These are phyloP conservation scores for Colletotrichum limetticola DNA, from an alignment of 2,329 filamentous ascomycete genomes.

Conservation along the genomic window DNA sequence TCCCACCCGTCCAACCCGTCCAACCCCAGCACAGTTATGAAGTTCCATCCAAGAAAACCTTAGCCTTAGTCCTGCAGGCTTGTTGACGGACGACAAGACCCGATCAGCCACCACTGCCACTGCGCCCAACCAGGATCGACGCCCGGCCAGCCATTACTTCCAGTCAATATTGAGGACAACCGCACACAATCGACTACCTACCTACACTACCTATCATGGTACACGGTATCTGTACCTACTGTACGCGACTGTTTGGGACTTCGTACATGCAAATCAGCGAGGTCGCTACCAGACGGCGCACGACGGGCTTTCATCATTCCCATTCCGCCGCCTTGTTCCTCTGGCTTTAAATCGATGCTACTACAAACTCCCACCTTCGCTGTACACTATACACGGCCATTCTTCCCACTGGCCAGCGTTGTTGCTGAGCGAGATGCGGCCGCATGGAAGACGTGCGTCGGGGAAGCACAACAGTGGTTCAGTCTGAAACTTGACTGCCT, in stretches of 20 bases:
- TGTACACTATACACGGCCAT: slow-evolving; percentile 4
- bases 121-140: slow-evolving; percentile 4
- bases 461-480: slow-evolving; percentile 8
- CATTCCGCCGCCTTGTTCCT: neutral
- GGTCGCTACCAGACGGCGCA: neutral
- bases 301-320: neutral
- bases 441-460: slow-evolving; percentile 27
- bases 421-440: slow-evolving; percentile 9
- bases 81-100: neutral
- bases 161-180: neutral
- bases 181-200: neutral
- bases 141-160: neutral
- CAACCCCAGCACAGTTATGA: slow-evolving; percentile 15
- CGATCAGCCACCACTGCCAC: slow-evolving; percentile 19
- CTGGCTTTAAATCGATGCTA: slow-evolving; percentile 1
- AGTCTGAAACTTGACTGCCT: slow-evolving; percentile 24
- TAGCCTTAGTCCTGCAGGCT: slow-evolving; percentile 19
- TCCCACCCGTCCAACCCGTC: slow-evolving; percentile 22
- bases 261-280: neutral
- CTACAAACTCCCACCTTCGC: neutral
- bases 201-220: neutral
- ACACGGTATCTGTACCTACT: neutral
- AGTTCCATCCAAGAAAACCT: slow-evolving; percentile 29
- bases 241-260: neutral
- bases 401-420: neutral